Percentiles rank a stretch among this genome's conserved stretches.
Evolutionary conservation across 768 basidiomycete species (phyloP).

Genomic region (Dictyophora rubrovolvata): DNA sequence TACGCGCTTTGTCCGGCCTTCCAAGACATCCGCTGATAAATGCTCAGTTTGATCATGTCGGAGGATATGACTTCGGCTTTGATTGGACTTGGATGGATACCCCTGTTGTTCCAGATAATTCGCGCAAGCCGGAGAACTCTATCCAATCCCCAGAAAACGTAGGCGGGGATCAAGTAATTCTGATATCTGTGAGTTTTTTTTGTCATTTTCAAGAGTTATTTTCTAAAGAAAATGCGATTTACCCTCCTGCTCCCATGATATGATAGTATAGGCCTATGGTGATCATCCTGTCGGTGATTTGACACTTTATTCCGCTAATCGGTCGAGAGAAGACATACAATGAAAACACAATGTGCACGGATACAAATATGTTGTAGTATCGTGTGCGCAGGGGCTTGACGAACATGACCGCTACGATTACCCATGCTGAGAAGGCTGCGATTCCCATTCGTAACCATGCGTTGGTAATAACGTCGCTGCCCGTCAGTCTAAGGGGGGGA

Average conservation of each 20-base stretch:
- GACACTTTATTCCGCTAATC: not conserved
- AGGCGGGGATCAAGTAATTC: not conserved
- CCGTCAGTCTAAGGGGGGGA: not conserved
- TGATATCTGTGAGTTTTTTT: conserved; percentile 2
- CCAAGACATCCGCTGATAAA: conserved; percentile 41
- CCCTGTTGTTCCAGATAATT: conserved; percentile 19
- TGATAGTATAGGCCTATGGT: conserved; percentile 7
- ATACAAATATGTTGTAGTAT: conserved; percentile 9
- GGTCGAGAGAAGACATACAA: not conserved
- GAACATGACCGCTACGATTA: conserved; percentile 1
- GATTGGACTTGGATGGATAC: conserved; percentile 16
- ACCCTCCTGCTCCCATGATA: conserved; percentile 11
- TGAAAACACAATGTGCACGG: conserved; percentile 8
- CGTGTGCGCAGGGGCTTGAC: conserved; percentile 5
- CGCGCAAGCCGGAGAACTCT: conserved; percentile 2
- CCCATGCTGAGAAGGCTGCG: not conserved
- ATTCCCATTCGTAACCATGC: conserved; percentile 1
- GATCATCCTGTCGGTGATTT: conserved; percentile 3
- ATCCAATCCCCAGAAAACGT: conserved; percentile 11
- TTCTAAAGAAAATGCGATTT: conserved; percentile 1
- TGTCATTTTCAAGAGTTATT: not conserved
- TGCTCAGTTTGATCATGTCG: conserved; percentile 36
- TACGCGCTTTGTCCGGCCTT: conserved; percentile 45
- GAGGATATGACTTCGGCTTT: conserved; percentile 34
- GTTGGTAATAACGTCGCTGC: not conserved